Percentiles rank a stretch among this genome's conserved stretches.
These are phyloP conservation scores for Astrephomene gubernaculifera DNA, from an alignment of 139 green algal species.

Conservation along the genomic window DNA sequence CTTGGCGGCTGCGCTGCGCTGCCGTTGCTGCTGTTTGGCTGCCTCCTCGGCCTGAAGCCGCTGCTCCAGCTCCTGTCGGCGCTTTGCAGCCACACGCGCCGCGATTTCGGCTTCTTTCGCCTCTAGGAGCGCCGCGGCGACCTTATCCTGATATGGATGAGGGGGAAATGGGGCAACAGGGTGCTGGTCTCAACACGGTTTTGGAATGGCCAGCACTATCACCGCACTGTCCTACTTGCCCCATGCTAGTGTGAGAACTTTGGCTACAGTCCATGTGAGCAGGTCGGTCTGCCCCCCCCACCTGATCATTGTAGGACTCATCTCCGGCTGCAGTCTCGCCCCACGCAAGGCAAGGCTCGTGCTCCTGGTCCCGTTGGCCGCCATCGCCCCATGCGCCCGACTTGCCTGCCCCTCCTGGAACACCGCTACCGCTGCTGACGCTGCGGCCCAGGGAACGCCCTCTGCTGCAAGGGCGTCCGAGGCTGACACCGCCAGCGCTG, in stretches of 20 bases:
- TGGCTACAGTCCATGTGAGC: no score
- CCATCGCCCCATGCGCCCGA: neutral
- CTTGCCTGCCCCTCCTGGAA: no score
- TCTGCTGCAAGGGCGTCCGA: no score
- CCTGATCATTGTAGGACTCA: neutral
- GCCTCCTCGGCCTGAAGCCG: neutral
- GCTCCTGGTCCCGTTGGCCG: constrained; percentile 2
- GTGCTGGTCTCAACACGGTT: no score
- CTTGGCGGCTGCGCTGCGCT: neutral
- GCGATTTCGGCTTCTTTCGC: constrained; percentile 29
- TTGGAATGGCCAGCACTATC: no score
- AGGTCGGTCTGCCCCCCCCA: no score
- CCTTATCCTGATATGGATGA: neutral
- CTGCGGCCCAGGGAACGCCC: no score
- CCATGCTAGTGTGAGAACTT: no score
- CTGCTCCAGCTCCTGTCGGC: neutral
- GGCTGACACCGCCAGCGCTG: no score
- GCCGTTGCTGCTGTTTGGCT: neutral
- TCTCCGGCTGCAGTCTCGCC: neutral
- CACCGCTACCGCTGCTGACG: no score
- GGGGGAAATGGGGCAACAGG: no score
- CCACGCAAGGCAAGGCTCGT: neutral
- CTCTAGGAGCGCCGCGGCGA: neutral
- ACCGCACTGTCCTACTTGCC: no score
- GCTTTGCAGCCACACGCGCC: neutral